Evolutionary conservation across 2,329 filamentous ascomycete genomes (phyloP).

Genomic region (Lasiodiplodia hormozganensis): DNA sequence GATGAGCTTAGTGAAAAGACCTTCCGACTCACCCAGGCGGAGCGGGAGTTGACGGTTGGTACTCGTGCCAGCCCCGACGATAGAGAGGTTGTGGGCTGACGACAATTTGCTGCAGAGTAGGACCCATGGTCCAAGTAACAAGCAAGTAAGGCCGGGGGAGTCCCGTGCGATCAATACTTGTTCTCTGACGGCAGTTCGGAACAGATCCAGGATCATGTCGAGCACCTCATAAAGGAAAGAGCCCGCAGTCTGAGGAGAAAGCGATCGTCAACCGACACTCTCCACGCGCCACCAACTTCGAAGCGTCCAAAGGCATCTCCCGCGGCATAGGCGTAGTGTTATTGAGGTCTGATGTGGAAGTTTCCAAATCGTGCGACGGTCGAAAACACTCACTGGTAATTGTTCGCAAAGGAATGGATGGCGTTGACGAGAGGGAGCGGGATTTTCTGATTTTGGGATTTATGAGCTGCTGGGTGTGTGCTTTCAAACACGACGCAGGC

Average conservation of each 20-base stretch:
- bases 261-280: not conserved
- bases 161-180: not conserved
- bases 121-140: not conserved
- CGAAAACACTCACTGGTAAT: too few species aligned
- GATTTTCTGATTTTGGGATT: not conserved
- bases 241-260: not conserved
- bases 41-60: not conserved
- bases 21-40: not conserved
- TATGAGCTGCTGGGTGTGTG: not conserved
- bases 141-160: not conserved
- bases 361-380: too few species aligned
- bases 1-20: not conserved
- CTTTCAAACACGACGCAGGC: not conserved
- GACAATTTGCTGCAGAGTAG: not conserved
- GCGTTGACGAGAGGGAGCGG: too few species aligned
- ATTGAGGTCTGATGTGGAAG: too few species aligned
- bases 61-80: not conserved
- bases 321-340: not conserved
- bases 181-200: not conserved
- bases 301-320: not conserved
- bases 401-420: too few species aligned
- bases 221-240: not conserved
- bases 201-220: not conserved
- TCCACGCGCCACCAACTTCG: not conserved
- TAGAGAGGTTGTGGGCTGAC: not conserved